Conservation (phyloP, 2,329 filamentous ascomycete genomes). For the Chaetomium sp. region DNA sequence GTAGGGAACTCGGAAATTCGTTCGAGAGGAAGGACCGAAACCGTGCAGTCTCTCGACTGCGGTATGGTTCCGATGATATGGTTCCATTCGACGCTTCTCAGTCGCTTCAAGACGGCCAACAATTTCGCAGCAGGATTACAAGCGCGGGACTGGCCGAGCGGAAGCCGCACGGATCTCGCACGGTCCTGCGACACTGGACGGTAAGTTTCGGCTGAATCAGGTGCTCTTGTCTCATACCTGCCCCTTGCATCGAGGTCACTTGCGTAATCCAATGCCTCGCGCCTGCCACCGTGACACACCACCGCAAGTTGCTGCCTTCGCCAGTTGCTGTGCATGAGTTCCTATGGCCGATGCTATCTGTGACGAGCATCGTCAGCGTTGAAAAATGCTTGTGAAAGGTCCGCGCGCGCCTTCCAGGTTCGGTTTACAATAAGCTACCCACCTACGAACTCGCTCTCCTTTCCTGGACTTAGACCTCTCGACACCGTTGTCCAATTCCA, state of each 20-base stretch:
- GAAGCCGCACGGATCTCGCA: constrained; percentile 1
- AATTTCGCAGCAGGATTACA: neutral
- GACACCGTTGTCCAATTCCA: neutral
- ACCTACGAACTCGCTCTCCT: neutral
- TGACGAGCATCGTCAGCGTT: neutral
- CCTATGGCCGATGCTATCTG: neutral
- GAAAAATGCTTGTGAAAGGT: neutral
- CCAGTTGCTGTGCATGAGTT: neutral
- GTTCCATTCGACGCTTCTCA: neutral
- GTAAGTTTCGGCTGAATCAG: neutral
- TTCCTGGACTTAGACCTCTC: neutral
- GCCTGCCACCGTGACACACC: neutral
- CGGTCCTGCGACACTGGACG: neutral
- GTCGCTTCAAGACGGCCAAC: neutral
- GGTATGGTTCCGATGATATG: neutral
- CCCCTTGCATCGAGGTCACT: constrained; percentile 7
- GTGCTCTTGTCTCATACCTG: constrained; percentile 8
- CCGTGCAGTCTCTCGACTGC: neutral
- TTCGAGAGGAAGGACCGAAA: neutral
- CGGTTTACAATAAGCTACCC: neutral
- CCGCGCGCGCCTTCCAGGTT: neutral
- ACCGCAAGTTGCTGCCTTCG: neutral
- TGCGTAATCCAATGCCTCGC: constrained; percentile 1
- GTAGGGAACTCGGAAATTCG: neutral
- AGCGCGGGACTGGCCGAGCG: neutral